phyloP scores from a whole-genome alignment of 192 early-diverging fungal genomes.

The Coemansia biformis region DNA sequence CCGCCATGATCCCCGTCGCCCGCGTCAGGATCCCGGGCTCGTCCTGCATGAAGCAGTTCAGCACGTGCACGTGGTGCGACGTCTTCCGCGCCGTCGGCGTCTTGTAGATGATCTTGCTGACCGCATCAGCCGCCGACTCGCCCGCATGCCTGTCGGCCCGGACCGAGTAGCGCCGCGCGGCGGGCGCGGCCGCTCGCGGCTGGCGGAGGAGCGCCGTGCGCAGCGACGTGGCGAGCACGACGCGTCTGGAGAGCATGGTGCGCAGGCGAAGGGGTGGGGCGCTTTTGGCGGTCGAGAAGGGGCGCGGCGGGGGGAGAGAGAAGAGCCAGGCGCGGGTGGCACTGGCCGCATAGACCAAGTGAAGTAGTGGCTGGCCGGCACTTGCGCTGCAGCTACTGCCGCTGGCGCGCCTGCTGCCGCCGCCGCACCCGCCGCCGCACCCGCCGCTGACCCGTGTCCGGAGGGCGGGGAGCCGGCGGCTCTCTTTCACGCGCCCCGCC shows the following conservation, averaged over 20 bases:
- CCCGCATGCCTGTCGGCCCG: slow-evolving; percentile 6
- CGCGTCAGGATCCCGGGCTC: slow-evolving; percentile 77
- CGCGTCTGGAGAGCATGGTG: background rate
- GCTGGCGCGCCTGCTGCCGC: no score
- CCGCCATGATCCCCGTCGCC: slow-evolving; percentile 83
- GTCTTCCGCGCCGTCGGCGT: slow-evolving; percentile 49
- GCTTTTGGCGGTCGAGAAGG: background rate
- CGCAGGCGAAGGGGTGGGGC: no score
- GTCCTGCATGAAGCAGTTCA: slow-evolving; percentile 92
- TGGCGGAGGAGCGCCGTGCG: slow-evolving; percentile 8
- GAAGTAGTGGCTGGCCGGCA: no score
- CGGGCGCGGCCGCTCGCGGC: slow-evolving; percentile 13
- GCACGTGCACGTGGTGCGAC: slow-evolving; percentile 57
- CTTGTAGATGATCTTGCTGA: slow-evolving; percentile 47
- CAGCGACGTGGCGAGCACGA: background rate
- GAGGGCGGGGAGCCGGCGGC: no score
- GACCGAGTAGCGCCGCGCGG: slow-evolving; percentile 9
- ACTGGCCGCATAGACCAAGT: no score
- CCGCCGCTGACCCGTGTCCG: no score
- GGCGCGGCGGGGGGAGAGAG: slow-evolving; percentile 3
- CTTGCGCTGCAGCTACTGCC: no score
- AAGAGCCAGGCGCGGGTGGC: no score
- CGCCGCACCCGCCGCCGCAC: no score
- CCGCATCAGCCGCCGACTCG: slow-evolving; percentile 36
- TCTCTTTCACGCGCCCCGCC: no score